A percentile compares a stretch with the other conserved stretches of the same genome.
Evolutionary conservation across 352 stramenopile genomes (phyloP).

Genomic region (Globisporangium paddicum): DNA sequence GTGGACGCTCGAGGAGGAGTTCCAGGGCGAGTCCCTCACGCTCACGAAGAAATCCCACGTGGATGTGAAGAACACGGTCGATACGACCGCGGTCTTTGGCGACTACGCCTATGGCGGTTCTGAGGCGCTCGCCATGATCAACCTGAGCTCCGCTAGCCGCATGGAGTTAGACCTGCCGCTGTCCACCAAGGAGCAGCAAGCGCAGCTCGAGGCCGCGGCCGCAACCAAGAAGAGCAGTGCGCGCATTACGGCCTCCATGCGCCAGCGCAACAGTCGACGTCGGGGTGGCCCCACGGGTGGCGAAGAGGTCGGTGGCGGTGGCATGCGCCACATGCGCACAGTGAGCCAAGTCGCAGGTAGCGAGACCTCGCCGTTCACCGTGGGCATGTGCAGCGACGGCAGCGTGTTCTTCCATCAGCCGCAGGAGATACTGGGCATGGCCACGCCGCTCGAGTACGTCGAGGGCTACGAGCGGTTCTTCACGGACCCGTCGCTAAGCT

Average conservation of each 20-base stretch:
- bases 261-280: constrained; percentile 43
- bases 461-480: constrained; percentile 83
- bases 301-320: constrained; percentile 29
- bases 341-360: constrained; percentile 64
- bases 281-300: constrained; percentile 22
- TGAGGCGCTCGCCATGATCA: constrained; percentile 62
- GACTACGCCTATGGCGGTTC: constrained; percentile 71
- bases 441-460: constrained; percentile 65
- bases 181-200: constrained; percentile 54
- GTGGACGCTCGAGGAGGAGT: constrained; percentile 68
- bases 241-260: constrained; percentile 27
- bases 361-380: constrained; percentile 54
- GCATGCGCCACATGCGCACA: constrained; percentile 63
- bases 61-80: constrained; percentile 69
- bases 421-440: constrained; percentile 44
- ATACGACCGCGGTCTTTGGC: constrained; percentile 61
- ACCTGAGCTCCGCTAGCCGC: constrained; percentile 44
- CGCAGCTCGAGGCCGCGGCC: constrained; percentile 25
- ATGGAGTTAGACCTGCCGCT: constrained; percentile 73
- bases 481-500: constrained; percentile 64
- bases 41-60: constrained; percentile 68
- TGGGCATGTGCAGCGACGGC: constrained; percentile 81
- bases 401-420: constrained; percentile 76
- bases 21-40: constrained; percentile 21
- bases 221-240: constrained; percentile 16